Percentiles rank a stretch among this genome's conserved stretches.
Evolutionary conservation across 1,284 basidiomycete species (phyloP).

Genomic region (Cutaneotrichosporon sp.): DNA sequence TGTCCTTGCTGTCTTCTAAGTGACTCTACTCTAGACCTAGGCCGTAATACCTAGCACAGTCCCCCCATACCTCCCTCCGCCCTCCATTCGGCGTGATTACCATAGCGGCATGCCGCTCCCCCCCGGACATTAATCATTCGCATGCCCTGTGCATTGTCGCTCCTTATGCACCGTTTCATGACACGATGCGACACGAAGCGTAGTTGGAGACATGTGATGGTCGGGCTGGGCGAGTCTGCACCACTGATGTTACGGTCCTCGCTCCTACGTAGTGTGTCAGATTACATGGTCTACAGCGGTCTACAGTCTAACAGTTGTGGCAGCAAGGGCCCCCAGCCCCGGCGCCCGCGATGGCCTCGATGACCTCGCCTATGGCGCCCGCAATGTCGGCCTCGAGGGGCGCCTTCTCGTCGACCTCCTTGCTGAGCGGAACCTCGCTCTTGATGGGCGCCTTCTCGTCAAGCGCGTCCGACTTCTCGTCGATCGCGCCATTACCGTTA

Average conservation of each 20-base stretch:
- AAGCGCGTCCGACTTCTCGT: neutral
- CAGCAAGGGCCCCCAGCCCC: neutral
- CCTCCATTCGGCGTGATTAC: neutral
- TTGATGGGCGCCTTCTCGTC: neutral
- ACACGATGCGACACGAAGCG: neutral
- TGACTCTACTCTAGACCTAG: neutral
- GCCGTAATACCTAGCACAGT: constrained; percentile 2
- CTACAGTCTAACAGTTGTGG: neutral
- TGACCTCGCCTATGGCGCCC: neutral
- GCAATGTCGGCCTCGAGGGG: neutral
- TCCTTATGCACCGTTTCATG: constrained; percentile 11
- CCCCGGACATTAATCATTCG: constrained; percentile 11
- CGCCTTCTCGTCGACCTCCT: neutral
- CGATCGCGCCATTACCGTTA: neutral
- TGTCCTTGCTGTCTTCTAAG: constrained; percentile 35
- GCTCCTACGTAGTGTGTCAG: no score
- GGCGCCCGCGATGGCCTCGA: neutral
- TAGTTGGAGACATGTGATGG: no score
- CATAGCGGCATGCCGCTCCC: constrained; percentile 2
- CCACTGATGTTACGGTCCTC: no score
- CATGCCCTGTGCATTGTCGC: constrained; percentile 13
- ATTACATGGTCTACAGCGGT: neutral
- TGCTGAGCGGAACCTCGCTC: neutral
- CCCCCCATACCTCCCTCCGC: neutral
- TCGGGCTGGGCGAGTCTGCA: no score